Percentiles rank a stretch among this genome's conserved stretches.
Evolutionary conservation across 257 asterid genomes (phyloP).

Genomic region (Scutellaria barbata): DNA sequence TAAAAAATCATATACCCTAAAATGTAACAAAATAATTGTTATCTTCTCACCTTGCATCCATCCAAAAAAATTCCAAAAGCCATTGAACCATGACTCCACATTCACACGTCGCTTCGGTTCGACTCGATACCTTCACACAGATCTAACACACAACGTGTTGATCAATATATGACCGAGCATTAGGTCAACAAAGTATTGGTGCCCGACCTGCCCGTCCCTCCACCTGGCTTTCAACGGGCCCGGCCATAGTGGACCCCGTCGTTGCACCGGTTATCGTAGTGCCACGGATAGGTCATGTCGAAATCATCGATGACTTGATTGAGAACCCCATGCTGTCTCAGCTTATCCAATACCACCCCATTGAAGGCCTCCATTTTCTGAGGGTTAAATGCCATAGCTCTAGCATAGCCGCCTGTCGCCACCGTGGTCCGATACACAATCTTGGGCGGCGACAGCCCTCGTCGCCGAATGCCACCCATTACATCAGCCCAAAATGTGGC

Average conservation of each 20-base stretch:
- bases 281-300: slow-evolving; percentile 96
- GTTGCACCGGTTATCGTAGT: slow-evolving; percentile 77
- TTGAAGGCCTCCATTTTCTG: slow-evolving; percentile 87
- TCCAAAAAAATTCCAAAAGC: background rate
- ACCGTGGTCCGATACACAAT: slow-evolving; percentile 78
- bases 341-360: slow-evolving; percentile 78
- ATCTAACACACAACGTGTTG: slow-evolving; percentile 50
- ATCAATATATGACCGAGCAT: slow-evolving; percentile 81
- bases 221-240: slow-evolving; percentile 66
- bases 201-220: slow-evolving; percentile 89
- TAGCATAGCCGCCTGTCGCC: slow-evolving; percentile 73
- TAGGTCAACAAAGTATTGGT: slow-evolving; percentile 84
- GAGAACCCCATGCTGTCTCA: slow-evolving; percentile 56
- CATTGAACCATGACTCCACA: no score
- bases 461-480: slow-evolving; percentile 45
- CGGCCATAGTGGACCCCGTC: slow-evolving; percentile 96
- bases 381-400: slow-evolving; percentile 69
- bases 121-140: background rate
- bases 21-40: slow-evolving; percentile 2
- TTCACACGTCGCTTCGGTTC: background rate
- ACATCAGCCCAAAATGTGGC: slow-evolving; percentile 75
- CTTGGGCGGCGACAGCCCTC: slow-evolving; percentile 55
- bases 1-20: slow-evolving; percentile 1
- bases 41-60: slow-evolving; percentile 10
- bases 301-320: slow-evolving; percentile 64